Percentiles rank a stretch among this genome's conserved stretches.
phyloP scores from a whole-genome alignment of 768 basidiomycete genomes.

The Rhodosporidiobolus sp. region DNA sequence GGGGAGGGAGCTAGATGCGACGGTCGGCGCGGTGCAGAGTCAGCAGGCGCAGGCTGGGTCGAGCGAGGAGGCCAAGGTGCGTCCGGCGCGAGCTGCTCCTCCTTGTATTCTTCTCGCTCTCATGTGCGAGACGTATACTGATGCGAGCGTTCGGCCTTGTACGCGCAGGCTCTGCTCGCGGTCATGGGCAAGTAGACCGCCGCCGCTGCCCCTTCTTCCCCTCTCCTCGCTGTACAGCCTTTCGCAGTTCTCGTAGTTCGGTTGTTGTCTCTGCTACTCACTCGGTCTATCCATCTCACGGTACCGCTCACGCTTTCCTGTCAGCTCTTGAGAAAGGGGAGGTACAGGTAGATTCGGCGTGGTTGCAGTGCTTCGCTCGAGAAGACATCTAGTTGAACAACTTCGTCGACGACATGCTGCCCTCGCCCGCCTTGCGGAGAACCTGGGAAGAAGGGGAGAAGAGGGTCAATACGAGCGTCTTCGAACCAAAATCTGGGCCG shows the following conservation, averaged over 20 bases:
- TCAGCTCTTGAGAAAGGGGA: too few species aligned
- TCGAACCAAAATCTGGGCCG: too few species aligned
- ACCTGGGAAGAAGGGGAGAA: constrained; percentile 44
- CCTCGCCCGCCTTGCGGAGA: constrained; percentile 80
- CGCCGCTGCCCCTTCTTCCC: too few species aligned
- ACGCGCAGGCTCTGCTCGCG: neutral
- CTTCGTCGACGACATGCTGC: constrained; percentile 92
- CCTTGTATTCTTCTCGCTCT: neutral
- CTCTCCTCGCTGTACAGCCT: too few species aligned
- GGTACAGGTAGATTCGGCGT: too few species aligned
- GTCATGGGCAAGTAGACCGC: too few species aligned
- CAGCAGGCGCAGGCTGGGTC: constrained; percentile 3
- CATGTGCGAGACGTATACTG: neutral
- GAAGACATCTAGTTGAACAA: constrained; percentile 61
- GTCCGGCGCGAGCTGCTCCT: neutral
- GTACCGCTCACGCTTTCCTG: too few species aligned
- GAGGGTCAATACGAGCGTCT: neutral
- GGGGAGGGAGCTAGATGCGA: neutral
- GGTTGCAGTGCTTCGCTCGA: neutral
- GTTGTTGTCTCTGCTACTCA: too few species aligned
- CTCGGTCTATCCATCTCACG: too few species aligned
- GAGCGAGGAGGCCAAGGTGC: constrained; percentile 34
- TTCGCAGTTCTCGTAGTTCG: too few species aligned
- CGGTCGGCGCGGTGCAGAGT: neutral
- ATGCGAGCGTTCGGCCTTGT: neutral